Evolutionary conservation across 768 basidiomycete species (phyloP), one percentile per base, ranked within the genome.

Genomic region (Lanmaoa pseudosensibilis): DNA sequence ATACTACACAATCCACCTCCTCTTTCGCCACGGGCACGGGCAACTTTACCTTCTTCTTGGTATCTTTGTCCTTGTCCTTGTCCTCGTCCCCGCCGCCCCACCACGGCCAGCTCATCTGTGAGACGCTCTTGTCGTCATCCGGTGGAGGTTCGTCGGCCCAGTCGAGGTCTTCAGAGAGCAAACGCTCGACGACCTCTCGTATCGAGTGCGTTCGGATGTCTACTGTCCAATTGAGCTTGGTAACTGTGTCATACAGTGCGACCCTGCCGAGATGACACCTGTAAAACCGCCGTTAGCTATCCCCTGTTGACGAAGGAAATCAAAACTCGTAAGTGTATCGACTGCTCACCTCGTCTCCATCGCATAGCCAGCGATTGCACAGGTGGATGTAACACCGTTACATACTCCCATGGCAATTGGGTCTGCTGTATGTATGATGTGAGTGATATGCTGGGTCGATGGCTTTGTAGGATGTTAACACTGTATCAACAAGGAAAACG

Each of bases 361-460:
- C 0, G 93, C 96, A 65, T 90, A 95, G 1, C 96, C 95, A 0
- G 77, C 92, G 34, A 91, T 80, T 16, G 87, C 84, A 69, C 96
- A 99, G 1, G 81, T 72, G 0, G 90, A 94, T 10, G 81, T 76
- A 1, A 89, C 77, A 13, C 92, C 93, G 13, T 77, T 94, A 65
- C 92, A 94, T 0, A 79, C 79, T 1, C 90, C 91, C 83, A 90
- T 90, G 4, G 95, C 83, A 36, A 98, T 91, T 0, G 95, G 95
- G 77, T 98, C 96, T 21, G 88, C 95, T 1, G 90, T 98, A 67
- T 98, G 89, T 65, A 90, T 96, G 9, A 98, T 79, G 65, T 98
- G 93, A 0, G 88, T 94, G 40, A 96, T 78, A 59, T 91, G 89
- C 4, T 85, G 82, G 0, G 79, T 78, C 2, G 86, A 85, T 0